Evolutionary conservation across 2,329 filamentous ascomycete genomes (phyloP), one percentile per base, ranked within the genome.

Genomic region (Shiraia sp.): DNA sequence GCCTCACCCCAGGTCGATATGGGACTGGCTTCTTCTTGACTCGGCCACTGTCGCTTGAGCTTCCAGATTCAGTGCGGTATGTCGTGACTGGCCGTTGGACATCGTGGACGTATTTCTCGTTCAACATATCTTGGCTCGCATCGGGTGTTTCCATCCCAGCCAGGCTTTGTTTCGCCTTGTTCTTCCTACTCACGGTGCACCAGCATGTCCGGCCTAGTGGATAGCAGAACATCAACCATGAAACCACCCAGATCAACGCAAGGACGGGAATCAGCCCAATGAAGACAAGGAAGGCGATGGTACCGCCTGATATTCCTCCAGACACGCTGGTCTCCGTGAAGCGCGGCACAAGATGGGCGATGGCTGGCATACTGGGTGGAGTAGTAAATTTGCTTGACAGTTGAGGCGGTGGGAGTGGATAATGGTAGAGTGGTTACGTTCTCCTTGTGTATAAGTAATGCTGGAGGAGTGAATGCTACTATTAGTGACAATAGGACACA

Each of bases 191-290:
- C 17, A 47, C 54, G 14, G 47, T 50, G 49, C 57, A 61, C 32
- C 55, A 61, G 40, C 55, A 59, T 37, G 51, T 57, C 28, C 57
- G 57, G 12, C 48, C 47, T 9, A 51, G 46, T 29, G 51, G 42
- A 32, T 61, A 61, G 36, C 49, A 50, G 44, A 56, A 59, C n/a
- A 66, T 52, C 4, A 63, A 54, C 49, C 55, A 66, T 19, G 55
- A 40, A 17, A 59, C 55, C 3, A 57, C 47, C 43, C 57, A 59
- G 34, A 55, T 44, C 17, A 58, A 37, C 17, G 55, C 48, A 26
- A 64, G 47, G 32, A 51, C 49, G 13, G 61, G 61, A 10, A 65
- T 31, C 10, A 63, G 37, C 32, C 55, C 59, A 6, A 63, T 32
- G 16, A 51, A 45, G 31, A 65, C 37, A 22, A 65, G 57, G 23